These are phyloP conservation scores for Macrocystidia cucumis DNA, from an alignment of 1,284 basidiomycete genomes.

Conservation along the genomic window DNA sequence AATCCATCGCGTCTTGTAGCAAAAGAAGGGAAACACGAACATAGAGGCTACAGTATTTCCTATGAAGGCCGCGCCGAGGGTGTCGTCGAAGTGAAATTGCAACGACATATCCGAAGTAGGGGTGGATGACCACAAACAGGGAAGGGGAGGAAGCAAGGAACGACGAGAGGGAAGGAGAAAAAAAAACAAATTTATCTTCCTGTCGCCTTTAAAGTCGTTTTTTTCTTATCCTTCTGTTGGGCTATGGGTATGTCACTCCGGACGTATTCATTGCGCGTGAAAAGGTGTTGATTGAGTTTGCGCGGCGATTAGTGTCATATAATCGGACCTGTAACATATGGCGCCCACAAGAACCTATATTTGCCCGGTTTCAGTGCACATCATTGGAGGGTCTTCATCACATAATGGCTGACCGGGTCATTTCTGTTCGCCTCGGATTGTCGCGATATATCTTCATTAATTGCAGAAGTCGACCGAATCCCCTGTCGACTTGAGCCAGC, in stretches of 20 bases:
- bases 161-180: background rate
- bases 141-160: background rate
- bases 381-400: no score
- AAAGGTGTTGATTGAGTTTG: background rate
- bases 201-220: conserved; percentile 3
- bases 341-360: no score
- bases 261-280: background rate
- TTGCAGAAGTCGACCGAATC: no score
- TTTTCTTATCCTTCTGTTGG: conserved; percentile 2
- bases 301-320: no score
- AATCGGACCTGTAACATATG: no score
- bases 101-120: no score
- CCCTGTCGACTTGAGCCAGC: no score
- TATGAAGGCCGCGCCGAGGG: conserved; percentile 12
- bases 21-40: conserved; percentile 5
- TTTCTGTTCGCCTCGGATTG: no score
- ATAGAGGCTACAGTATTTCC: conserved; percentile 12
- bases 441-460: no score
- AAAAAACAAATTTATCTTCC: background rate
- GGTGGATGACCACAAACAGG: conserved; percentile 3
- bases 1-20: background rate
- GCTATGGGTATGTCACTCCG: conserved; percentile 1
- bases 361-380: no score
- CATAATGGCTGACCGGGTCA: no score
- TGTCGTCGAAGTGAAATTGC: conserved; percentile 12